Base-by-base conservation (phyloP, 2,329 filamentous ascomycete species). In the Fusarium devonianum region DNA sequence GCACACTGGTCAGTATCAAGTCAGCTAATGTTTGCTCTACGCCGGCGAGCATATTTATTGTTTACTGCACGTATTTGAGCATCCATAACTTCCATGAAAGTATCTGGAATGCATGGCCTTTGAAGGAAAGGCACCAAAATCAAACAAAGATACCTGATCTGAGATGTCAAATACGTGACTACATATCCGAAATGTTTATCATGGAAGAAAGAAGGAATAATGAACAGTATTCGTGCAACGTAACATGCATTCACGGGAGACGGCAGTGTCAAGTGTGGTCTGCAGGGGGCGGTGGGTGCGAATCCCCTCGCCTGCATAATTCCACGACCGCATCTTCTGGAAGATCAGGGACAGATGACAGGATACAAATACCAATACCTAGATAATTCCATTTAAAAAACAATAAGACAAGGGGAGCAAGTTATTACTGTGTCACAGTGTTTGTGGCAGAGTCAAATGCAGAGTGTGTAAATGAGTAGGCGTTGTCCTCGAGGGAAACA, bases 221-320 rank as follows among this genome's bases (percentile, higher is more conserved):
- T 7, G 2, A 21, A 40, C 37, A 21, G n/a, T 19, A 33, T 23
- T 25, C 14, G 8, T 4, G 25, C 26, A 17, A 21, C 18, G n/a
- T 22, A 32, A 25, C 13, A 5, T 34, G 43, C 12, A 38, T 34
- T 43, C 14, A 41, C 45, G 45, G 55, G 55, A n/a, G 35, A 32
- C 39, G 19, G 13, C 21, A 47, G 37, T 30, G 41, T 36, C 13
- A 17, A 25, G 11, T 22, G 30, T 32, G 23, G 39, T 25, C 51
- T 36, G 14, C 17, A 45, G 44, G 50, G 38, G 55, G 26, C 21
- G 12, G 34, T 7, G 33, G 23, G 42, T 39, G 41, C 26, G 55
- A 59, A 52, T 52, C 32, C 32, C 45, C 45, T 52, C 40, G 26
- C 26, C 36, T 13, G 17, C 34, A 16, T n/a, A 5, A 17, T 7